Conservation (phyloP, 192 early-diverging fungal genomes). For the Kickxella alabastrina region DNA sequence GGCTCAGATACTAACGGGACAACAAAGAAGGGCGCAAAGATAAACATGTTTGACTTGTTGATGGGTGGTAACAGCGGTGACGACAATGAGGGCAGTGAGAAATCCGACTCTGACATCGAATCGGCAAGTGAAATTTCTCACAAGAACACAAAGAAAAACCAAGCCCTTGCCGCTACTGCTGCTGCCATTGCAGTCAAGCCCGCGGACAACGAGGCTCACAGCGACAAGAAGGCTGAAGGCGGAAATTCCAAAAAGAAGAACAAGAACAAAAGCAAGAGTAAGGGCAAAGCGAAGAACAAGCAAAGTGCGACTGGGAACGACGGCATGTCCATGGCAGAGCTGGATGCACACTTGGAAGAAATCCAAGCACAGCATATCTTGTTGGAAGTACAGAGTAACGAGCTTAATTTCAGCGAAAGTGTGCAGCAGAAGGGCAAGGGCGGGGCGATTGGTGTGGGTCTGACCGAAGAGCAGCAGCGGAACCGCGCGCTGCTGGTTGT, state of each 20-base stretch:
- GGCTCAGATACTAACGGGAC: slow-evolving; percentile 1
- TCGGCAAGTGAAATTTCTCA: background rate
- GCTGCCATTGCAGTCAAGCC: background rate
- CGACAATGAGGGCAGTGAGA: background rate
- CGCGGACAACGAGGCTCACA: slow-evolving; percentile 1
- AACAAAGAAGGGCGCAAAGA: slow-evolving; percentile 3
- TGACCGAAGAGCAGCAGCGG: slow-evolving; percentile 33
- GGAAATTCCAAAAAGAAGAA: slow-evolving; percentile 22
- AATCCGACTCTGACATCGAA: too few species aligned
- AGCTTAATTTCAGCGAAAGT: too few species aligned
- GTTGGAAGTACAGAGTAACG: slow-evolving; percentile 9
- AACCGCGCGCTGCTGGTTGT: slow-evolving; percentile 36
- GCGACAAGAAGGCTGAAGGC: background rate
- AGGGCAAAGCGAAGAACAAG: slow-evolving; percentile 9
- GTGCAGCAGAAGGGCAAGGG: slow-evolving; percentile 6
- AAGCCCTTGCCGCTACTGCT: background rate
- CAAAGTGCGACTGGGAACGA: background rate
- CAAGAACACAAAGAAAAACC: background rate
- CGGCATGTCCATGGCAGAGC: slow-evolving; percentile 41
- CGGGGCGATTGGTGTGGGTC: slow-evolving; percentile 25
- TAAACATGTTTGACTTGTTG: slow-evolving; percentile 44
- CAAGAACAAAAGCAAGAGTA: slow-evolving; percentile 4
- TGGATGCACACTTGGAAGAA: slow-evolving; percentile 36
- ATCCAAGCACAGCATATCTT: slow-evolving; percentile 5
- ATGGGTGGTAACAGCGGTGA: slow-evolving; percentile 22